phyloP scores from a whole-genome alignment of 306 rosid species.

The Quillaja saponaria region DNA sequence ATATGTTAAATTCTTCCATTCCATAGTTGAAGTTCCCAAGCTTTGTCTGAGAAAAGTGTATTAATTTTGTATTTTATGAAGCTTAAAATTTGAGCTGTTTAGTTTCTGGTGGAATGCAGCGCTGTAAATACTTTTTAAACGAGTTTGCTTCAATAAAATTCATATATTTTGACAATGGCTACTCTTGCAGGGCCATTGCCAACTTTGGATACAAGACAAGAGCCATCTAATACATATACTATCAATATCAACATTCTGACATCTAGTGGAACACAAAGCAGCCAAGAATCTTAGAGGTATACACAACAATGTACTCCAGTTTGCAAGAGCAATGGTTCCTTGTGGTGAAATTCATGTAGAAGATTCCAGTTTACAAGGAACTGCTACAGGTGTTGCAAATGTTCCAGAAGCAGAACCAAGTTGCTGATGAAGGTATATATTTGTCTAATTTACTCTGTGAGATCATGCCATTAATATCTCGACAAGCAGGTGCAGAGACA shows the following conservation, averaged over 20 bases:
- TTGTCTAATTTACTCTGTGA: slow-evolving; percentile 76
- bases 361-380: slow-evolving; percentile 62
- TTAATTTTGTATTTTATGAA: not conserved
- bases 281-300: slow-evolving; percentile 69
- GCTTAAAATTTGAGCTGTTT: slow-evolving; percentile 15
- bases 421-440: slow-evolving; percentile 72
- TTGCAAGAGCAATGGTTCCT: slow-evolving; percentile 71
- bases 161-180: no score
- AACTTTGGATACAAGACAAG: slow-evolving; percentile 52
- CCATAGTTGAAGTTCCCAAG: not conserved
- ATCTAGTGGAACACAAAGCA: slow-evolving; percentile 70
- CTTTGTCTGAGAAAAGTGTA: not conserved
- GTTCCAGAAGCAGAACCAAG: slow-evolving; percentile 66
- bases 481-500: slow-evolving; percentile 48
- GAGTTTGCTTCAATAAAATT: no score
- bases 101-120: not conserved
- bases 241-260: slow-evolving; percentile 63
- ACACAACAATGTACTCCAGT: slow-evolving; percentile 60
- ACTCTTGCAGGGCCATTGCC: slow-evolving; percentile 46
- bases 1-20: slow-evolving; percentile 1
- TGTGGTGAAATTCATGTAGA: slow-evolving; percentile 87
- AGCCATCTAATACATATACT: slow-evolving; percentile 50
- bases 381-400: slow-evolving; percentile 36
- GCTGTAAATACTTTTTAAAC: no score
- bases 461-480: slow-evolving; percentile 77